Percentiles rank a stretch among this genome's conserved stretches.
phyloP scores from a whole-genome alignment of 176 grass and related monocot genomes.

The Avena sativa region DNA sequence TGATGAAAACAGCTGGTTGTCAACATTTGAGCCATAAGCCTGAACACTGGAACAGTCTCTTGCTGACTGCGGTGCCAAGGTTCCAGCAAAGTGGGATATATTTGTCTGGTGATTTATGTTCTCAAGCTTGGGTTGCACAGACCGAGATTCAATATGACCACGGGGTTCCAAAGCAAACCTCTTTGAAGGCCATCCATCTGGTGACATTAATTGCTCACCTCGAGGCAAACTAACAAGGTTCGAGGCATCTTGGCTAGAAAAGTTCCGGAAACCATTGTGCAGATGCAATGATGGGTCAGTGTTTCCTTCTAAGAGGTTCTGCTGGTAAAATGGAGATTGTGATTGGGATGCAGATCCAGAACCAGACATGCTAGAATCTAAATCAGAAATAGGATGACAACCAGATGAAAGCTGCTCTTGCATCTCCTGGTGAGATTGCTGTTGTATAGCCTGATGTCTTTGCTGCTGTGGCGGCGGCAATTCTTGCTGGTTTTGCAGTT shows the following conservation, averaged over 20 bases:
- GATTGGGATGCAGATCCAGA: constrained; percentile 51
- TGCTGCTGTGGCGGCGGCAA: constrained; percentile 24
- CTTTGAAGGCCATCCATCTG: constrained; percentile 85
- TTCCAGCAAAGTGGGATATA: constrained; percentile 53
- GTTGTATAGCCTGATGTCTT: constrained; percentile 38
- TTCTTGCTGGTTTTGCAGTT: constrained; percentile 46
- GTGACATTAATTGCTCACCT: constrained; percentile 54
- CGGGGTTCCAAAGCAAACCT: constrained; percentile 64
- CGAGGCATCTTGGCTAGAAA: constrained; percentile 69
- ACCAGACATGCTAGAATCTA: constrained; percentile 56
- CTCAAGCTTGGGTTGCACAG: constrained; percentile 53
- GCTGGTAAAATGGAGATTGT: constrained; percentile 58
- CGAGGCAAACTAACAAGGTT: constrained; percentile 64
- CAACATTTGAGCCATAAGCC: constrained; percentile 60
- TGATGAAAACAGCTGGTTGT: constrained; percentile 61
- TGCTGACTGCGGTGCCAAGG: constrained; percentile 54
- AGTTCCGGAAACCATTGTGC: constrained; percentile 65
- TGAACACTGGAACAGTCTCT: constrained; percentile 62
- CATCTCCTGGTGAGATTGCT: constrained; percentile 53
- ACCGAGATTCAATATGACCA: constrained; percentile 51
- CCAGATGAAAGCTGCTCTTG: constrained; percentile 54
- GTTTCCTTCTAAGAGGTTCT: constrained; percentile 61
- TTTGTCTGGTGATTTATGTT: constrained; percentile 45
- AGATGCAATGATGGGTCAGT: constrained; percentile 56
- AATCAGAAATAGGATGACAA: constrained; percentile 61